phyloP scores from a whole-genome alignment of 2,329 filamentous ascomycete species.

The Epichloe sp. region DNA sequence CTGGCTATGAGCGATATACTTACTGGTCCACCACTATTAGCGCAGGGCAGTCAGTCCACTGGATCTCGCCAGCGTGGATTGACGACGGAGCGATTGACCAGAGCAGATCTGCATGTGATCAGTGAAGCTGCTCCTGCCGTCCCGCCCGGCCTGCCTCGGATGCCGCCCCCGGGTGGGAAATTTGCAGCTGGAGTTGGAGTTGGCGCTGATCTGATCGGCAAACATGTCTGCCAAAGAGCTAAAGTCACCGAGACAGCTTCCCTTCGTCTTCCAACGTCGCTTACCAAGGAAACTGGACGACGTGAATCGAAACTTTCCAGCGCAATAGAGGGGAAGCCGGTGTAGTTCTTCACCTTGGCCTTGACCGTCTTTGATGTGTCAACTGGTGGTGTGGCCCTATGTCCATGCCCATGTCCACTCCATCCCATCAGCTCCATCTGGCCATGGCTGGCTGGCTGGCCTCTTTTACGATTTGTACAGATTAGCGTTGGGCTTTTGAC shows the following conservation, averaged over 20 bases:
- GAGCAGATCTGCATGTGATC: too few species aligned
- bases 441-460: background rate
- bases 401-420: background rate
- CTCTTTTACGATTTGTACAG: background rate
- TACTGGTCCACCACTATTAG: background rate
- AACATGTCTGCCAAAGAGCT: background rate
- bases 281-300: too few species aligned
- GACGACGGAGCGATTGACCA: too few species aligned
- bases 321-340: too few species aligned
- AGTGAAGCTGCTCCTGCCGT: too few species aligned
- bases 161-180: background rate
- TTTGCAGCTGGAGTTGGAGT: background rate
- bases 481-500: background rate
- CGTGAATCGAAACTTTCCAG: too few species aligned
- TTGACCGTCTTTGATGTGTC: background rate
- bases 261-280: too few species aligned
- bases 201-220: background rate
- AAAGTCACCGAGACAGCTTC: background rate
- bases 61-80: too few species aligned
- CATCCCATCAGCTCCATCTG: background rate
- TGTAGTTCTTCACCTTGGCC: background rate
- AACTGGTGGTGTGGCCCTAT: background rate
- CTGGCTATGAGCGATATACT: conserved; percentile 7
- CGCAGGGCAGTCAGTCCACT: too few species aligned
- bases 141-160: too few species aligned